Evolutionary conservation across 108 stramenopile species (phyloP), one percentile per base, ranked within the genome.

Genomic region (Chaetoceros tenuissimus): DNA sequence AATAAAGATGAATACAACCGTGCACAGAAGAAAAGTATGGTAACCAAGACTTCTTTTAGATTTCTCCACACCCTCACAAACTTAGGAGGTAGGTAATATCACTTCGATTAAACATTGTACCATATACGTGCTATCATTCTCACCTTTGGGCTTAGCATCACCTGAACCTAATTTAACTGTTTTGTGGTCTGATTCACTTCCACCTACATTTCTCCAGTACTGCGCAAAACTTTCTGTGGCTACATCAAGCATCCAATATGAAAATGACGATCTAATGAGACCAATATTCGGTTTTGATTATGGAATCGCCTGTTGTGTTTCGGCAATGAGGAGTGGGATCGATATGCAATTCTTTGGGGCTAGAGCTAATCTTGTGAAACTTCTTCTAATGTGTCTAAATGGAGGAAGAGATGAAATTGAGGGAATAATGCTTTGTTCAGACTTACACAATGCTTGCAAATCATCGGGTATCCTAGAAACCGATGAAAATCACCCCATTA

Each of bases 281-380:
- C 57, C 52, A 19, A 75, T 78, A 7, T 84, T 75, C 53, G 82
- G 82, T 20, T 60, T 61, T 2, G 82, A 84, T 48, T 84, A 79
- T 48, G 78, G 68, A 51, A 84, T 84, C 29, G 75, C 82, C 16
- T 84, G 82, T 63, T 84, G 82, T 49, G 82, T 84, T 0, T 78
- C 76, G 3, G 82, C 76, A 10, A 84, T 84, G 82, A 58, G 78
- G 31, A 46, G 61, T 27, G 82, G 82, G 0, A 68, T 66, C 1
- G 78, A 84, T 47, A 84, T 78, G 76, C 82, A 84, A 53, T 84
- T 80, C 48, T 84, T 84, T 67, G 82, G 82, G 18, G 78, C 82
- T 8, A 49, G 82, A 10, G 66, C 73, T 0, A 84, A 84, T 53
- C 61, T 84, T 49, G 78, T 71, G 13, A 84, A 84, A 43, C 69